Conservation (phyloP, 2,329 filamentous ascomycete species). For the Fusarium dimerum region DNA sequence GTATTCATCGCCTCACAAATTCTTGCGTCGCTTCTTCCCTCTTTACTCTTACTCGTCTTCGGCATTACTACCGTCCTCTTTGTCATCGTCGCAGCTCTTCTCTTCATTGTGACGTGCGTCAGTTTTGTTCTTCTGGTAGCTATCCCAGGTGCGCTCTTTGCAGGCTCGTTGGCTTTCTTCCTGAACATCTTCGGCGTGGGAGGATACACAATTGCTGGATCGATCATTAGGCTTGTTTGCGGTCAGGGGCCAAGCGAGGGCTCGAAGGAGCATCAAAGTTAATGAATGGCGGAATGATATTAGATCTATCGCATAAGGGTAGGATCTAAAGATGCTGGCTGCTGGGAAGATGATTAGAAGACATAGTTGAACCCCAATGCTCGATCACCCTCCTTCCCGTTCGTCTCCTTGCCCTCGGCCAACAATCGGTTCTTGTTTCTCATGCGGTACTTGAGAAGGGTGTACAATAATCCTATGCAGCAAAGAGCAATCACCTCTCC, state of each 20-base stretch:
- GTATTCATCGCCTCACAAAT: neutral
- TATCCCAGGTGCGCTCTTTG: neutral
- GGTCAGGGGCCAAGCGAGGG: neutral
- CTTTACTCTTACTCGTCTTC: neutral
- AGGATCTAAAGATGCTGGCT: too few relatives aligned
- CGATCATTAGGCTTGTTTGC: neutral
- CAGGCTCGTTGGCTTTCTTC: neutral
- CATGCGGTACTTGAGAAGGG: conserved; percentile 30
- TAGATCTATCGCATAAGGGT: too few relatives aligned
- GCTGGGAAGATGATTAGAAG: conserved; percentile 22
- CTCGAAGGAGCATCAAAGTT: neutral
- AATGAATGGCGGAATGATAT: neutral
- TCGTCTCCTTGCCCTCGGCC: conserved; percentile 23
- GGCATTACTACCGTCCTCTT: neutral
- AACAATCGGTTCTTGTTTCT: conserved; percentile 26
- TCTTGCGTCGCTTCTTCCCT: neutral
- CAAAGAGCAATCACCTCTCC: conserved; percentile 28
- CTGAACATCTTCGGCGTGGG: neutral
- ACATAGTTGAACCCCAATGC: conserved; percentile 21
- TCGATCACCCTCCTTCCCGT: conserved; percentile 18
- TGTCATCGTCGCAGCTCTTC: neutral
- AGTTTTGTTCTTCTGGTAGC: neutral
- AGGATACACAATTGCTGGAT: neutral
- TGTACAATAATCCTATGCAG: conserved; percentile 28
- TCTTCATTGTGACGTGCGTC: neutral